A percentile compares a stretch with the other conserved stretches of the same genome.
Evolutionary conservation across 2,329 filamentous ascomycete genomes (phyloP).

Genomic region (Sporothrix sp.): DNA sequence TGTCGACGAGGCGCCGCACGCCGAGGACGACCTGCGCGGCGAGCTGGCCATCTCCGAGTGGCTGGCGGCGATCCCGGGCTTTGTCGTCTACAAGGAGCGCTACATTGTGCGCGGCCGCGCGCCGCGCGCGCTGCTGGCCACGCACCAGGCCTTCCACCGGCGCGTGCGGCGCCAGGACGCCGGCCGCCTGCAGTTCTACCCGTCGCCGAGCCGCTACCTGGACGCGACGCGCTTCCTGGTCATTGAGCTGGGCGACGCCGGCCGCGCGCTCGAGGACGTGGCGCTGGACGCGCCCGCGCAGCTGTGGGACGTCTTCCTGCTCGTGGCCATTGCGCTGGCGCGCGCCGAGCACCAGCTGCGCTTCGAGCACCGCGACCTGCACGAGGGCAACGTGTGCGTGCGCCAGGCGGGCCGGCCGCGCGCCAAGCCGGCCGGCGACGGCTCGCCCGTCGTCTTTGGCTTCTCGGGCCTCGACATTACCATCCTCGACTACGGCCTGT

Average conservation of each 20-base stretch:
- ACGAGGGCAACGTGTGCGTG: slow-evolving; percentile 56
- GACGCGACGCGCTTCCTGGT: slow-evolving; percentile 50
- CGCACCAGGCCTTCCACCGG: slow-evolving; percentile 49
- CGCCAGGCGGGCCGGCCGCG: slow-evolving; percentile 31
- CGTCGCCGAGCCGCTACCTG: slow-evolving; percentile 49
- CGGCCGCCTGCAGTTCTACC: slow-evolving; percentile 50
- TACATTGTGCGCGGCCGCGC: slow-evolving; percentile 50
- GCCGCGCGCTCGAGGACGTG: slow-evolving; percentile 50
- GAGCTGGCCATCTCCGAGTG: slow-evolving; percentile 55
- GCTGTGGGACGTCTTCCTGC: slow-evolving; percentile 54
- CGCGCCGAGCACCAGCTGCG: slow-evolving; percentile 47
- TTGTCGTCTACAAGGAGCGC: slow-evolving; percentile 55
- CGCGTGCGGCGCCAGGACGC: slow-evolving; percentile 46
- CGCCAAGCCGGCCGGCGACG: slow-evolving; percentile 22
- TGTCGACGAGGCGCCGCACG: slow-evolving; percentile 50
- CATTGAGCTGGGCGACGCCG: slow-evolving; percentile 54
- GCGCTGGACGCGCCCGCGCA: slow-evolving; percentile 38
- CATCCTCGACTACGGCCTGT: slow-evolving; percentile 56
- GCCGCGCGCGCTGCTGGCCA: slow-evolving; percentile 44
- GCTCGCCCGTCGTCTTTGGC: slow-evolving; percentile 37
- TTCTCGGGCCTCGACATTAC: slow-evolving; percentile 54
- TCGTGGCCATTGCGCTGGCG: slow-evolving; percentile 50
- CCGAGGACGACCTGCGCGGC: slow-evolving; percentile 43
- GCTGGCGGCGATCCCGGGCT: slow-evolving; percentile 54
- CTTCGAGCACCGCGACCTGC: slow-evolving; percentile 59